phyloP scores from a whole-genome alignment of 2,329 filamentous ascomycete genomes.

The Fusarium torreyae region DNA sequence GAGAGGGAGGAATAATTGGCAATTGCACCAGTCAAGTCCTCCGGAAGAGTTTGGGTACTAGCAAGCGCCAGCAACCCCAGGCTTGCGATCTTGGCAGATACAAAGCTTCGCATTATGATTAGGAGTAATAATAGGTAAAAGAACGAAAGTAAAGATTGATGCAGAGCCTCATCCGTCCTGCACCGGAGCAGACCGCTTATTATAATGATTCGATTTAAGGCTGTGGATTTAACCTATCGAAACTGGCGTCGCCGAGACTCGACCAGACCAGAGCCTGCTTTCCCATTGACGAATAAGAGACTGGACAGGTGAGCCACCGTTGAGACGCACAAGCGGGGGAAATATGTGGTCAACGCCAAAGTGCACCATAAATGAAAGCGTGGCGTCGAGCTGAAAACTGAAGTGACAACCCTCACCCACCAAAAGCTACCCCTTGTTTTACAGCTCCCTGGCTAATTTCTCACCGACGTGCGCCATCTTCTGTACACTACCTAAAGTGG shows the following conservation, averaged over 20 bases:
- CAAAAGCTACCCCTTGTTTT: neutral
- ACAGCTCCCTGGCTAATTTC: constrained; percentile 20
- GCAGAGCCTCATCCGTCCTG: neutral
- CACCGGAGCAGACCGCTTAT: neutral
- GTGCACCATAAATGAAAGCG: neutral
- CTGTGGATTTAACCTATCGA: neutral
- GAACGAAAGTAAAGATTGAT: neutral
- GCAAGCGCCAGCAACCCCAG: constrained; percentile 17
- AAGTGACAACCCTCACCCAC: neutral
- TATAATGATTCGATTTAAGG: neutral
- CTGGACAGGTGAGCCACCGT: constrained; percentile 6
- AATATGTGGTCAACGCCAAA: neutral
- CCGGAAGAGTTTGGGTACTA: constrained; percentile 22
- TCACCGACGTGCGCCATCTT: constrained; percentile 9
- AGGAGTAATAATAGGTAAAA: rapidly evolving
- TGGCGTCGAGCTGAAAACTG: constrained; percentile 31
- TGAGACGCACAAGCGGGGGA: neutral
- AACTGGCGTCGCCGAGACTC: constrained; percentile 1
- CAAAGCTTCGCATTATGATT: constrained; percentile 14
- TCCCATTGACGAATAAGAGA: constrained; percentile 6
- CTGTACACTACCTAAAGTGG: neutral
- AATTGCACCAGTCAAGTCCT: constrained; percentile 28
- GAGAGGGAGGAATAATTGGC: constrained; percentile 31
- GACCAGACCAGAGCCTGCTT: constrained; percentile 4
- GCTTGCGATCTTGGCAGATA: neutral